phyloP scores from a whole-genome alignment of 2,329 filamentous ascomycete genomes.

The Fusarium euwallaceae region DNA sequence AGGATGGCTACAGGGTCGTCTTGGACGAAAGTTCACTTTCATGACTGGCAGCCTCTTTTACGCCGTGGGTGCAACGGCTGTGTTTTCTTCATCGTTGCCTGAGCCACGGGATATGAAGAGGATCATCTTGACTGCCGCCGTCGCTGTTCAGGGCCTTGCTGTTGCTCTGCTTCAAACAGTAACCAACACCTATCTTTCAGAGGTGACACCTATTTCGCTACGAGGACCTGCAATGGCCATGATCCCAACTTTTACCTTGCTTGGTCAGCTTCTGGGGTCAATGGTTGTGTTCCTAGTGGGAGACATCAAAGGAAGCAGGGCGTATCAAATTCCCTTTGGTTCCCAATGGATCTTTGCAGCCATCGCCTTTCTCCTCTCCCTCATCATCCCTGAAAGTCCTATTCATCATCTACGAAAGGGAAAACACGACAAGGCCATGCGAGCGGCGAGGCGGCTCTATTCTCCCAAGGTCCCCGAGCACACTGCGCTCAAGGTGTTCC shows the following conservation, averaged over 20 bases:
- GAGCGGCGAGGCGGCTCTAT: background rate
- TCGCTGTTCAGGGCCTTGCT: background rate
- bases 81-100: background rate
- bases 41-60: background rate
- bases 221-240: slow-evolving; percentile 5
- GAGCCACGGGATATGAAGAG: background rate
- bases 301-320: background rate
- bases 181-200: slow-evolving; percentile 5
- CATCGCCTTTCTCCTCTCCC: background rate
- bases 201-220: background rate
- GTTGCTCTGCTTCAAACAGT: background rate
- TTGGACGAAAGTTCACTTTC: slow-evolving; percentile 8
- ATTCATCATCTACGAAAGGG: background rate
- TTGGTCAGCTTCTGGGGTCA: slow-evolving; percentile 8
- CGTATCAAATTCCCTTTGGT: slow-evolving; percentile 6
- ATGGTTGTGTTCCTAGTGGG: background rate
- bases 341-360: slow-evolving; percentile 7
- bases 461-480: background rate
- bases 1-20: slow-evolving; percentile 14
- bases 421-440: background rate
- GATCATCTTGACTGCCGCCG: background rate
- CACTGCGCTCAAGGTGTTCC: background rate
- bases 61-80: background rate
- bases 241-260: background rate
- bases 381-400: slow-evolving; percentile 7